phyloP scores from a whole-genome alignment of 164 flowering plant species.

The Protea cynaroides region DNA sequence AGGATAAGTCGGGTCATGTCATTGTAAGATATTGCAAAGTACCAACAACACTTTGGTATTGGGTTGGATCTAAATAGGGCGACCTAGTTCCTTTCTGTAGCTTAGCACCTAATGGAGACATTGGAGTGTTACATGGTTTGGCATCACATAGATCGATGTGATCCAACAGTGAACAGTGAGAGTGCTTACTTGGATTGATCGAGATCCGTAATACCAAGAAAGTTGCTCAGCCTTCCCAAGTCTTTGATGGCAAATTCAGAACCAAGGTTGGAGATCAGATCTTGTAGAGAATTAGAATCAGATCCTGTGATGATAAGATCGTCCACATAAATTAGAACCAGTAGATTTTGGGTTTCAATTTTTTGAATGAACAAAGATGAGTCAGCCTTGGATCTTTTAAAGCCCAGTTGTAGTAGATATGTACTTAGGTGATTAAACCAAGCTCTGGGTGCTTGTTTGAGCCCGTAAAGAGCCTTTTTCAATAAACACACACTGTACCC shows the following conservation, averaged over 20 bases:
- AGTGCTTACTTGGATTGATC: no score
- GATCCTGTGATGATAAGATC: neutral
- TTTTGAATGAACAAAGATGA: neutral
- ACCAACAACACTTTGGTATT: neutral
- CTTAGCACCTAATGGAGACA: neutral
- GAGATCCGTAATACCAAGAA: neutral
- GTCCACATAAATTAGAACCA: neutral
- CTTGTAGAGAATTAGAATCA: neutral
- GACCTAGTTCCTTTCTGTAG: neutral
- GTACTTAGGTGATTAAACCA: no score
- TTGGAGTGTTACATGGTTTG: neutral
- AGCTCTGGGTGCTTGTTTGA: no score
- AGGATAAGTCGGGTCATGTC: neutral
- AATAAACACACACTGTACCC: no score
- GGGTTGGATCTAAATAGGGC: neutral
- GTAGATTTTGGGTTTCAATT: neutral
- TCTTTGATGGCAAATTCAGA: neutral
- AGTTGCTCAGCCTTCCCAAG: neutral
- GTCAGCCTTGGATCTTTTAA: neutral
- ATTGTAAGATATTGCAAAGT: neutral
- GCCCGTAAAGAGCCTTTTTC: no score
- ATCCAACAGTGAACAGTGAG: neutral
- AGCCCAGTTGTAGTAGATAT: no score
- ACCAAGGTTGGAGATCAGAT: neutral
- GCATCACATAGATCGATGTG: neutral